These are phyloP conservation scores for Alternaria sp. DNA, from an alignment of 2,329 filamentous ascomycete species.

Conservation along the genomic window DNA sequence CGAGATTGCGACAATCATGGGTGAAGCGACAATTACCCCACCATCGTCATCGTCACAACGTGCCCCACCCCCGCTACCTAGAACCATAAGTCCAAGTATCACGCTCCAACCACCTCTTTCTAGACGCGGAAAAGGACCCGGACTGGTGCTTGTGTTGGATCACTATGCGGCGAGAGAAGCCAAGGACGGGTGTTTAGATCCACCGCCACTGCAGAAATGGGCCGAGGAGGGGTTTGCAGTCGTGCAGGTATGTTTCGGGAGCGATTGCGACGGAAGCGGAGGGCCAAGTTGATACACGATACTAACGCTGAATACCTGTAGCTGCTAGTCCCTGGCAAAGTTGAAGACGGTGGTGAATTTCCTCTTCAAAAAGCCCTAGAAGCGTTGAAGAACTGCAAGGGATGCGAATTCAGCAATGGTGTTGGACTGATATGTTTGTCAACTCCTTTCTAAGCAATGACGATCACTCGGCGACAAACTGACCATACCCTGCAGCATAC, in stretches of 20 bases:
- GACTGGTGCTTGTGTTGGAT: slow-evolving; percentile 57
- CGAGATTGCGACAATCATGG: slow-evolving; percentile 13
- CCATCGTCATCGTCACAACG: slow-evolving; percentile 2
- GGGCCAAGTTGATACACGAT: slow-evolving; percentile 52
- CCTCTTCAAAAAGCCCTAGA: slow-evolving; percentile 40
- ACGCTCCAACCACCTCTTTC: slow-evolving; percentile 58
- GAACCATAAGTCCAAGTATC: slow-evolving; percentile 38
- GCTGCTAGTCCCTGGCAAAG: slow-evolving; percentile 51
- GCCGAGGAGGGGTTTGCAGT: slow-evolving; percentile 74
- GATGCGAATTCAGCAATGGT: slow-evolving; percentile 36
- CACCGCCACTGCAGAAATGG: slow-evolving; percentile 70
- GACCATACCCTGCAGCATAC: slow-evolving; percentile 34
- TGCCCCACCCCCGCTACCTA: slow-evolving; percentile 24
- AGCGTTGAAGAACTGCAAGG: slow-evolving; percentile 29
- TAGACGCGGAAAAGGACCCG: slow-evolving; percentile 59
- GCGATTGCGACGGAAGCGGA: background rate
- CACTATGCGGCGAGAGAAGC: slow-evolving; percentile 37
- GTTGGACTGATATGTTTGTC: slow-evolving; percentile 45
- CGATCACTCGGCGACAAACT: background rate
- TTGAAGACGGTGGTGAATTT: slow-evolving; percentile 45
- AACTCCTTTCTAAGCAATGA: background rate
- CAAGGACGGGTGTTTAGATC: slow-evolving; percentile 56
- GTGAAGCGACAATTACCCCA: slow-evolving; percentile 20
- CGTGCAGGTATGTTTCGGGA: slow-evolving; percentile 52
- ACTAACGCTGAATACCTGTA: slow-evolving; percentile 41